These are phyloP conservation scores for Botrytis squamosa DNA, from an alignment of 2,329 filamentous ascomycete genomes.

Conservation along the genomic window DNA sequence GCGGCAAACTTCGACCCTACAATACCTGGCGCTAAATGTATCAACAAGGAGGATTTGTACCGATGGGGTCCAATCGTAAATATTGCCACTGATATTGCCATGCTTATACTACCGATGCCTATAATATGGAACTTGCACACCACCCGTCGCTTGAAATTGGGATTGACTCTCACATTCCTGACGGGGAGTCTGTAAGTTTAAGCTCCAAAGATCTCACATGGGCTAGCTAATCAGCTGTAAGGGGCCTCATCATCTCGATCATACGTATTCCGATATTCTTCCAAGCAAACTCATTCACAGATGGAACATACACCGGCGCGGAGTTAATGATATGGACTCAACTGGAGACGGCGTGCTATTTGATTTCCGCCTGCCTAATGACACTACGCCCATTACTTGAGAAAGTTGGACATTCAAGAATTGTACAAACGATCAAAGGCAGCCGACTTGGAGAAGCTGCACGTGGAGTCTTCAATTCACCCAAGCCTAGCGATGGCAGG, in stretches of 20 bases:
- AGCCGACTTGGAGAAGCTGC: background rate
- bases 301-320: background rate
- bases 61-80: background rate
- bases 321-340: background rate
- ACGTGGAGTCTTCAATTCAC: background rate
- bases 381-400: background rate
- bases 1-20: background rate
- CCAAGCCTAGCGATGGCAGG: background rate
- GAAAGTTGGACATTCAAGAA: background rate
- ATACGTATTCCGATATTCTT: background rate
- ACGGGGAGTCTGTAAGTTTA: too few relatives aligned
- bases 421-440: background rate
- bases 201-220: too few relatives aligned
- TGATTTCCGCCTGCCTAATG: background rate
- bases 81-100: background rate
- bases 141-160: background rate
- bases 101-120: background rate
- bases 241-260: background rate
- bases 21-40: too few relatives aligned
- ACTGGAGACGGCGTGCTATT: background rate
- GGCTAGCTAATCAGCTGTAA: background rate
- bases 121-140: constrained; percentile 4
- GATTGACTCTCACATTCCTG: too few relatives aligned
- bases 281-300: background rate
- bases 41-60: background rate